Base-by-base conservation (phyloP, 176 grass and related monocot genomes). In the Alloteropsis semialata region DNA sequence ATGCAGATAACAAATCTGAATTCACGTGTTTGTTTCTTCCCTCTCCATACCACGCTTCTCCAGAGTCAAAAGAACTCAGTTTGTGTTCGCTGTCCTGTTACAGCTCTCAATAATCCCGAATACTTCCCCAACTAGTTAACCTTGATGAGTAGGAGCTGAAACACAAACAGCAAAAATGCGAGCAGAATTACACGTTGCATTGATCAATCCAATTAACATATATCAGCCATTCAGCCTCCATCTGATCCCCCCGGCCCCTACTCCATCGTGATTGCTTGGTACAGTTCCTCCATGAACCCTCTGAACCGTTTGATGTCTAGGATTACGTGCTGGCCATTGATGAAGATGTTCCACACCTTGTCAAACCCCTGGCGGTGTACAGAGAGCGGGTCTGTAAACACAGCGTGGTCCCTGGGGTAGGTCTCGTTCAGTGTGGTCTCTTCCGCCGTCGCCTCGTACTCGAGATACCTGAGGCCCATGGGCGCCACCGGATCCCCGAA, bases 401-500 rank as follows among this genome's bases (percentile, higher is more conserved):
- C 75, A 3, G 81, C 65, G 57, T 89, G 71, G 19, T 91, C 91
- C 66, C 73, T 87, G 0, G 86, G 76, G 73, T 93, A 97, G 55
- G 25, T 74, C 2, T 97, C 81, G 25, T 73, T 87, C 28, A 97
- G 86, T 24, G 86, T 91, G 19, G 90, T 97, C 79, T 97, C 94
- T 3, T 87, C 77, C 5, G 87, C 86, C 6, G 50, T 65, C 0
- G 61, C 90, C 83, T 94, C 91, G 75, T 97, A 97, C 22, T 97
- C 84, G 59, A 92, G 75, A 60, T 97, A 97, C 11, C 64, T 88
- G 28, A 97, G 80, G 25, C 83, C 88, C 91, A 94, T 94, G 22
- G 58, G 87, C 1, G 77, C 28, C 38, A 73, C 82, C 0, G 91
- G 91, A 1, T 88, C 62, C 3, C 91, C 94, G 21, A 72, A 97